Percentiles rank a stretch among this genome's conserved stretches.
These are phyloP conservation scores for Typha latifolia DNA, from an alignment of 176 grass and related monocot species.

Conservation along the genomic window DNA sequence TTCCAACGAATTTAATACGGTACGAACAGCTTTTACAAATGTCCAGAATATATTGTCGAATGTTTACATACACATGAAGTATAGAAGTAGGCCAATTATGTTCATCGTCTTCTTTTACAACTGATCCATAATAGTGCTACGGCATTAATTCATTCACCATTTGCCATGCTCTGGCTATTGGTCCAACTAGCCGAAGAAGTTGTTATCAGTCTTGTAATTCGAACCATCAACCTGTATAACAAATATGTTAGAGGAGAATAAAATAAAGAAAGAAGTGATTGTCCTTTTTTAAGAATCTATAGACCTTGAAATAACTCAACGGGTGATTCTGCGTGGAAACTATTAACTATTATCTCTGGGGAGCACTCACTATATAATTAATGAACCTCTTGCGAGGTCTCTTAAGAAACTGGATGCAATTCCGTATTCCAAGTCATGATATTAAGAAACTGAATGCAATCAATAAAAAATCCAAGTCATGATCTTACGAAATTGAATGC, in stretches of 20 bases:
- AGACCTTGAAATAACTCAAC: background rate
- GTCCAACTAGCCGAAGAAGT: slow-evolving; percentile 22
- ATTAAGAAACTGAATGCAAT: background rate
- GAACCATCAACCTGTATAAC: slow-evolving; percentile 32
- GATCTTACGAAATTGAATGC: no score
- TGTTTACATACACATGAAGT: background rate
- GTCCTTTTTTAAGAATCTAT: background rate
- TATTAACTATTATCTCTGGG: no score
- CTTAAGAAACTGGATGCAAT: background rate
- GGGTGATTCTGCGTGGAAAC: no score
- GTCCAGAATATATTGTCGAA: background rate
- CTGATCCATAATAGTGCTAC: no score
- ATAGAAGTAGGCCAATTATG: background rate
- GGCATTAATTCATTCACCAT: no score
- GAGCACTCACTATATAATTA: no score
- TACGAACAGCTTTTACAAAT: no score
- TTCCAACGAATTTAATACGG: no score
- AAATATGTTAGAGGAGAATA: slow-evolving; percentile 1
- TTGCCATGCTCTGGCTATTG: background rate
- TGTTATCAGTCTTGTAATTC: slow-evolving; percentile 6
- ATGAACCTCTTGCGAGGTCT: no score
- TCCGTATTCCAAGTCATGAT: background rate
- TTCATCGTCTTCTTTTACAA: background rate
- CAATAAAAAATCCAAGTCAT: background rate
- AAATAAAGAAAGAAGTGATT: background rate